phyloP scores from a whole-genome alignment of 2,329 filamentous ascomycete genomes.

The Ophiostoma himal-ulmi region DNA sequence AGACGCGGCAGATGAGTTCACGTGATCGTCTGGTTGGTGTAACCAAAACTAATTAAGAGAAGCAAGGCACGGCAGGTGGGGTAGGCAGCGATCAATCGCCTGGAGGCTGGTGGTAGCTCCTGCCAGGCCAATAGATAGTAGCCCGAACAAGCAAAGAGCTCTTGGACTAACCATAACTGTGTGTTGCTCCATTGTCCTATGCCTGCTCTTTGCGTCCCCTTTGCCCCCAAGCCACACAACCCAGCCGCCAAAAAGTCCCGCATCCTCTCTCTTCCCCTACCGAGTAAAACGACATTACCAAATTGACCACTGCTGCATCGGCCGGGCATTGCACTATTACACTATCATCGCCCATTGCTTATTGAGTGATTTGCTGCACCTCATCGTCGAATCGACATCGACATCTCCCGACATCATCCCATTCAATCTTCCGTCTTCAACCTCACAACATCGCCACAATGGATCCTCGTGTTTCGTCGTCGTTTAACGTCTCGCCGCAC shows the following conservation, averaged over 20 bases:
- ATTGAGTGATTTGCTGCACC: neutral
- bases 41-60: neutral
- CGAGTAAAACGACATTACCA: conserved; percentile 10
- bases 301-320: conserved; percentile 13
- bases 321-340: conserved; percentile 11
- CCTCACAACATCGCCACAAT: conserved; percentile 31
- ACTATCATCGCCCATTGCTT: neutral
- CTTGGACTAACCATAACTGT: conserved; percentile 9
- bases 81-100: conserved; percentile 6
- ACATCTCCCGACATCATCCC: neutral
- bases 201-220: conserved; percentile 1
- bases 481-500: conserved; percentile 54
- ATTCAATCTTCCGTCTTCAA: neutral
- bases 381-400: neutral
- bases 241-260: conserved; percentile 20
- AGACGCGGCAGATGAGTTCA: neutral
- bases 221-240: conserved; percentile 16
- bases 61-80: conserved; percentile 11
- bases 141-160: conserved; percentile 20
- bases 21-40: neutral
- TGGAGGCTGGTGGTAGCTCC: neutral
- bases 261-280: conserved; percentile 11
- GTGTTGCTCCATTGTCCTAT: neutral
- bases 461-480: conserved; percentile 55
- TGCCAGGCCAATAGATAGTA: neutral